Percentiles rank a stretch among this genome's conserved stretches.
These are phyloP conservation scores for Evansstolkia leycettana DNA, from an alignment of 495 filamentous ascomycete genomes.

Conservation along the genomic window DNA sequence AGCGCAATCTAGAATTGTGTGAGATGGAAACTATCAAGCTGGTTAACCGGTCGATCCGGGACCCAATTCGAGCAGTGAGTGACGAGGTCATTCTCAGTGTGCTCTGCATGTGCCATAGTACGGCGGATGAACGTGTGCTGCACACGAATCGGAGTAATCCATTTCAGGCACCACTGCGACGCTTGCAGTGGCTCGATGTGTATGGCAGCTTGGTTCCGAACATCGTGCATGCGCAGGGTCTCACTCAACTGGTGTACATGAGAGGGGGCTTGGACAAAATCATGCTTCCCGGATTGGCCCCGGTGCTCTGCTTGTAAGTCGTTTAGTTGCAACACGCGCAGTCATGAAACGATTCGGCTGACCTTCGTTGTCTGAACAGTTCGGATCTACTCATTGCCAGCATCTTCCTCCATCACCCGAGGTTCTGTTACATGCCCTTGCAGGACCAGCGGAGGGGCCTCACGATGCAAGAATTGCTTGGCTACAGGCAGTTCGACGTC, in stretches of 20 bases:
- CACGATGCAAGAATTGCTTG: slow-evolving; percentile 16
- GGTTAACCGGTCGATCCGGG: slow-evolving; percentile 22
- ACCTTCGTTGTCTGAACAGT: slow-evolving; percentile 6
- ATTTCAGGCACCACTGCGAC: slow-evolving; percentile 25
- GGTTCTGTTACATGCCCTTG: slow-evolving; percentile 24
- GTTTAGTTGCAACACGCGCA: neutral
- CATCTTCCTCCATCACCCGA: slow-evolving; percentile 15
- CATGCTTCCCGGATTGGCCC: slow-evolving; percentile 16
- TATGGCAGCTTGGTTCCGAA: slow-evolving; percentile 27
- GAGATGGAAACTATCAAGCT: slow-evolving; percentile 26
- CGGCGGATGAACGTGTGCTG: slow-evolving; percentile 8
- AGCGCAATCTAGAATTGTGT: slow-evolving; percentile 16
- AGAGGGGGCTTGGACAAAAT: slow-evolving; percentile 25
- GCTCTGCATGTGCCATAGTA: slow-evolving; percentile 30
- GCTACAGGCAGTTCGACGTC: slow-evolving; percentile 11
- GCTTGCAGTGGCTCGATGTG: slow-evolving; percentile 30
- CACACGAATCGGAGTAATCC: slow-evolving; percentile 12
- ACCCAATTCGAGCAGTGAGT: slow-evolving; percentile 18
- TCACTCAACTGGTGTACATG: slow-evolving; percentile 23
- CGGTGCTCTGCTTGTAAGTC: slow-evolving; percentile 26
- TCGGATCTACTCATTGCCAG: slow-evolving; percentile 25
- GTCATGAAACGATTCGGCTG: slow-evolving; percentile 1
- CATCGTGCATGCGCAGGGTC: slow-evolving; percentile 23
- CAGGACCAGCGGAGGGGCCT: slow-evolving; percentile 9
- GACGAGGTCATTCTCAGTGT: slow-evolving; percentile 29